Percentiles rank a stretch among this genome's conserved stretches.
phyloP scores from a whole-genome alignment of 2,329 filamentous ascomycete genomes.

The Hirsutella thompsonii region DNA sequence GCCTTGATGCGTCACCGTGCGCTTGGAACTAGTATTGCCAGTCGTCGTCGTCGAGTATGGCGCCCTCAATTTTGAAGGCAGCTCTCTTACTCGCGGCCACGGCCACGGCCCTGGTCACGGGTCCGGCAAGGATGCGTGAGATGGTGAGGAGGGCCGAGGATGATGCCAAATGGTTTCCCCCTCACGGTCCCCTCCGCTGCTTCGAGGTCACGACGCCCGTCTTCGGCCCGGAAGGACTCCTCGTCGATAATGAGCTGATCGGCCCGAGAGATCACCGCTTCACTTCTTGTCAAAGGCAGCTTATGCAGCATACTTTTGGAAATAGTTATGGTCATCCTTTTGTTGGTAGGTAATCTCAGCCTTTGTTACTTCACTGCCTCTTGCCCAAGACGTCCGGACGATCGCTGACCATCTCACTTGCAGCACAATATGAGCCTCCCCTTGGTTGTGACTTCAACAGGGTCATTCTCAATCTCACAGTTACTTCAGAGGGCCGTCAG shows the following conservation, averaged over 20 bases:
- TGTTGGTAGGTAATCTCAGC: conserved; percentile 38
- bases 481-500: conserved; percentile 57
- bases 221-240: conserved; percentile 30
- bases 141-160: not conserved
- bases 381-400: not conserved
- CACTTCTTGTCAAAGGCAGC: conserved; percentile 33
- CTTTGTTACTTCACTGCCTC: not conserved
- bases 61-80: not conserved
- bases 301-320: conserved; percentile 62
- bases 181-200: conserved; percentile 28
- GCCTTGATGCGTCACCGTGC: no score
- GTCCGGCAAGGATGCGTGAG: not conserved
- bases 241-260: conserved; percentile 5
- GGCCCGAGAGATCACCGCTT: not conserved
- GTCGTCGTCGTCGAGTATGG: not conserved
- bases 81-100: not conserved
- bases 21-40: no score
- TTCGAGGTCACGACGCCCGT: conserved; percentile 61
- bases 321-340: conserved; percentile 63
- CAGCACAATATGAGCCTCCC: conserved; percentile 8
- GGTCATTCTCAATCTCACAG: conserved; percentile 65
- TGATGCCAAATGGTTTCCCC: not conserved
- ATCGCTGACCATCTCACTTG: not conserved
- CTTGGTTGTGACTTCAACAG: conserved; percentile 59
- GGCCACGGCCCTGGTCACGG: not conserved